Evolutionary conservation across 768 basidiomycete genomes (phyloP).

Genomic region (Lanmaoa rubissima): DNA sequence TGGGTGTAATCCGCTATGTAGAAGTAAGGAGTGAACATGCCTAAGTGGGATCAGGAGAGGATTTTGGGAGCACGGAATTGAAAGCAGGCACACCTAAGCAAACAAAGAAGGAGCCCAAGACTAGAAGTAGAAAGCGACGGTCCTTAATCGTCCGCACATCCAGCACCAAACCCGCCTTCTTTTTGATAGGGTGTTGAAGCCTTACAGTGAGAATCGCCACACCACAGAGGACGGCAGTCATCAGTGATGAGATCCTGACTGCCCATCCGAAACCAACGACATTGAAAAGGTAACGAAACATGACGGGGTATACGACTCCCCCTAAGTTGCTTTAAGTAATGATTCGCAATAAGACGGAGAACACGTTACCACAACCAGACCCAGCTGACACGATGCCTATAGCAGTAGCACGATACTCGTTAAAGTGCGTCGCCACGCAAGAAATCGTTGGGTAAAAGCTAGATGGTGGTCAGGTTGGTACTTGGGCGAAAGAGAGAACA

Average conservation of each 20-base stretch:
- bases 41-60: conserved; percentile 34
- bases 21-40: conserved; percentile 70
- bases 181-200: conserved; percentile 24
- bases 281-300: conserved; percentile 56
- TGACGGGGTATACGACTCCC: conserved; percentile 66
- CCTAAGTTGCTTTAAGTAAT: conserved; percentile 39
- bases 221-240: conserved; percentile 47
- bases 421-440: conserved; percentile 65
- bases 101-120: conserved; percentile 54
- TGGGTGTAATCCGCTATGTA: conserved; percentile 63
- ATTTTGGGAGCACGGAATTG: not conserved
- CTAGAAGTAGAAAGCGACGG: conserved; percentile 49
- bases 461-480: conserved; percentile 5
- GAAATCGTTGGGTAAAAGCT: conserved; percentile 73
- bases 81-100: conserved; percentile 50
- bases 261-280: conserved; percentile 61
- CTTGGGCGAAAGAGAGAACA: not conserved
- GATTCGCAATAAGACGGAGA: conserved; percentile 16
- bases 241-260: conserved; percentile 54
- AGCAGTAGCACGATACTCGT: conserved; percentile 64
- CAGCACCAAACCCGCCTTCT: conserved; percentile 18
- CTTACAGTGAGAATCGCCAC: conserved; percentile 48
- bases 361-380: conserved; percentile 53
- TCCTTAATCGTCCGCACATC: conserved; percentile 42
- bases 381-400: conserved; percentile 70